phyloP scores from a whole-genome alignment of 352 stramenopile species.

The Pythium utonaiense region DNA sequence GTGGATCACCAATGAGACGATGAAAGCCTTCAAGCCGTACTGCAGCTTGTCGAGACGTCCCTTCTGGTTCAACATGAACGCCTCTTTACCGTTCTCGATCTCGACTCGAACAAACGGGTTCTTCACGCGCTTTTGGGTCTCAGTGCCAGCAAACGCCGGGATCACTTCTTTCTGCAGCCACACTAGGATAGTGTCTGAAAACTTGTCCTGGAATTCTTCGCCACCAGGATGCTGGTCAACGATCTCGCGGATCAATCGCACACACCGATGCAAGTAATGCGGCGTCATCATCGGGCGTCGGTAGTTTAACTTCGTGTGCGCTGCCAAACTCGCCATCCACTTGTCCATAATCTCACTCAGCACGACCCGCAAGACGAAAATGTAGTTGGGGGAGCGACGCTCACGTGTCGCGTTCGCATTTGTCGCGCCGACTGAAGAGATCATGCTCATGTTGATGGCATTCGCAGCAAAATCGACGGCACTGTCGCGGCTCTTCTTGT shows the following conservation, averaged over 20 bases:
- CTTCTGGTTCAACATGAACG: conserved; percentile 80
- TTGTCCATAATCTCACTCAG: conserved; percentile 88
- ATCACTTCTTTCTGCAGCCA: conserved; percentile 88
- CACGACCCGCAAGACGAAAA: conserved; percentile 82
- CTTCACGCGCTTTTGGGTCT: conserved; percentile 68
- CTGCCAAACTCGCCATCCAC: conserved; percentile 78
- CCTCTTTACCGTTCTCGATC: conserved; percentile 74
- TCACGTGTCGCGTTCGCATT: conserved; percentile 76
- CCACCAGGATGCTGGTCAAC: conserved; percentile 81
- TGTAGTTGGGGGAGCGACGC: conserved; percentile 76
- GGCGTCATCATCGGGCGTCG: conserved; percentile 77
- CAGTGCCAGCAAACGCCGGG: conserved; percentile 70
- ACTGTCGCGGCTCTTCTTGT: conserved; percentile 59
- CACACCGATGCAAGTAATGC: conserved; percentile 82
- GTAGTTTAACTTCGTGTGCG: conserved; percentile 62
- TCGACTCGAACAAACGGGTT: conserved; percentile 83
- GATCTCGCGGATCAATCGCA: conserved; percentile 79
- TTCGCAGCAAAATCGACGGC: conserved; percentile 69
- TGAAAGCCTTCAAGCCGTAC: conserved; percentile 83
- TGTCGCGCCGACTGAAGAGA: conserved; percentile 54
- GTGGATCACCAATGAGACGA: conserved; percentile 77
- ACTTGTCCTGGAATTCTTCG: conserved; percentile 84
- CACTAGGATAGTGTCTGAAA: conserved; percentile 77
- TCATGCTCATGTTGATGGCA: conserved; percentile 85
- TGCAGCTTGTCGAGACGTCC: conserved; percentile 78